Evolutionary conservation across 768 basidiomycete genomes (phyloP).

Genomic region (Boletus subparvulus): DNA sequence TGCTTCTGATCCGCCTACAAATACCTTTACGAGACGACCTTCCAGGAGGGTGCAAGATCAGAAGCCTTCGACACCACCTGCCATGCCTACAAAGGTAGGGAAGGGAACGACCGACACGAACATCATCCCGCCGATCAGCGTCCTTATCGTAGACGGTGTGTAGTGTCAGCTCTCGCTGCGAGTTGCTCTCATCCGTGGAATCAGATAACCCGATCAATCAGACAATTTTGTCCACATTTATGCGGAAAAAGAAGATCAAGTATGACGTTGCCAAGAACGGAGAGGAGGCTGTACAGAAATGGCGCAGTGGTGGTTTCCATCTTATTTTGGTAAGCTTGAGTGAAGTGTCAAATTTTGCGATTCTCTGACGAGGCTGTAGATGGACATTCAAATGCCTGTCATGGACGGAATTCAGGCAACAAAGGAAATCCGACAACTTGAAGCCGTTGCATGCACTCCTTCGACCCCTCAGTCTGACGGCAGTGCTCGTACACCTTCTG

Average conservation of each 20-base stretch:
- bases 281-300: conserved; percentile 93
- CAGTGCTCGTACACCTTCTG: conserved; percentile 50
- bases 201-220: conserved; percentile 98
- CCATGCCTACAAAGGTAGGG: conserved; percentile 44
- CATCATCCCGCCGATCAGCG: conserved; percentile 94
- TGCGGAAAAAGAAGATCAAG: conserved; percentile 94
- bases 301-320: conserved; percentile 91
- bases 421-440: conserved; percentile 87
- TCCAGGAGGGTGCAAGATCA: conserved; percentile 34
- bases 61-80: conserved; percentile 27
- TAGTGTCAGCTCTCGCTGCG: conserved; percentile 9
- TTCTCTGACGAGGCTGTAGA: conserved; percentile 50
- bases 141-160: conserved; percentile 95
- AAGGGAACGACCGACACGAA: conserved; percentile 58
- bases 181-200: conserved; percentile 12
- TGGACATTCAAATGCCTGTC: conserved; percentile 99
- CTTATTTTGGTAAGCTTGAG: conserved; percentile 76
- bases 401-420: conserved; percentile 99
- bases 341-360: not conserved
- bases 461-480: conserved; percentile 63
- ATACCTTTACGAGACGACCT: conserved; percentile 28
- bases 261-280: conserved; percentile 95
- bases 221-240: conserved; percentile 94
- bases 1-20: conserved; percentile 24
- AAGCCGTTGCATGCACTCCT: conserved; percentile 70